Base-by-base conservation (phyloP, 2,329 filamentous ascomycete genomes). In the Hymenoscyphus infarciens region DNA sequence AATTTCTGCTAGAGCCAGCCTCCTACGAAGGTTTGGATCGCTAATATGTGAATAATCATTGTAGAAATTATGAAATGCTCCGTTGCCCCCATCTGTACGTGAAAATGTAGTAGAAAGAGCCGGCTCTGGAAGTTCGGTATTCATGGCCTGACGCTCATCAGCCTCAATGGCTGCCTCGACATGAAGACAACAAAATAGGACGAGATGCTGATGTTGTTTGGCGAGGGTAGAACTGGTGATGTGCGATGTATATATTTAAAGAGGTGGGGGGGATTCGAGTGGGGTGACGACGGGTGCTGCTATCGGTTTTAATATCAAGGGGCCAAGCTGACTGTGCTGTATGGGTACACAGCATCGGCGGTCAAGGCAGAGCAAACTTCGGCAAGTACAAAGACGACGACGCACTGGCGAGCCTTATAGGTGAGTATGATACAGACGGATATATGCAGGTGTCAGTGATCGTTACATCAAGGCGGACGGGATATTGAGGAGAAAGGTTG, bases 1-100 rank as follows among this genome's bases (percentile, higher is more conserved):
- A 68, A 92, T 91, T 71, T 93, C 88, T 10, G 89, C 88, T 61
- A 94, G 82, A 27, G 90, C 90, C 62, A 91, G 82, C 61, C 90
- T 84, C 67, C 91, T 83, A 61, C 89, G 84, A 70, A 93, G 83
- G 70, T 91, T 90, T n/a, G 89, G 88, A 72, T 94, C 89, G 66
- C 83, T 73, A 38, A 88, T 83, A 67, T 86, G 83, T 7, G 81
- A 83, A 68, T 79, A 77, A 67, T 78, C 76, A 68, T 77, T 77
- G 57, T 72, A 63, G 74, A 90, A 91, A 75, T 90, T 90, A 77
- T 89, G 86, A 74, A 90, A 90, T 53, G 87, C 87, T 65, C 83
- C 81, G 72, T 89, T 89, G 63, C 86, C 86, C 67, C 87, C 87
- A 60, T 80, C 77, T 1, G 84, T 87, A 61, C 77, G 59, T 63